Base-by-base conservation (phyloP, 345 rosid genomes). In the Rhodamnia argentea region DNA sequence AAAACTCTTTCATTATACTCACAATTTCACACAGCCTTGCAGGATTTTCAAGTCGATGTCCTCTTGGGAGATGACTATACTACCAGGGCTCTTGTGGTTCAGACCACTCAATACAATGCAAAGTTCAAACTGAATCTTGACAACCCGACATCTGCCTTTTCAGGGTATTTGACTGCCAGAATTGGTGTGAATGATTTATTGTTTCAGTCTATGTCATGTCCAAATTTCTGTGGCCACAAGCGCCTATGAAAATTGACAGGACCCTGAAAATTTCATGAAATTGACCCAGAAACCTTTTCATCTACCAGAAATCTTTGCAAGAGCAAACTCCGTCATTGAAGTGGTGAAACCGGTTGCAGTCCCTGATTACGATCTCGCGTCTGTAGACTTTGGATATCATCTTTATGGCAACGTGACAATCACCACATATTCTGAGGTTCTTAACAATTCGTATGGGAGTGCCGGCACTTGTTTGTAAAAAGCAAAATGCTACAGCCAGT, bases 401-500 rank as follows among this genome's bases (percentile, higher is more conserved):
- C 83, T 88, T 88, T 83, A 86, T 86, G 20, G 88, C 87, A 81
- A 84, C 76, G 53, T 84, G 89, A 57, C 87, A 86, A 60, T 86
- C 87, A 32, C 56, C 37, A 37, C 87, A 81, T 84, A 88, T 88
- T 78, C 89, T 47, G 81, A 86, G 89, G 83, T 88, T 88, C 86
- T 86, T 88, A 76, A 88, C 75, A 15, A 86, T 82, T 44, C 84
- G 84, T 23, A 88, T 60, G 6, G 88, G 85, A 82, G 89, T 86
- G 55, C 89, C 86, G 5, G 87, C 83, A 56, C 84, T 86, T 23
- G 88, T 86, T 59, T 84, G 86, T 53, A 88, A 53, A 55, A 88
- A 64, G 86, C 88, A 86, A 70, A 86, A 88, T 14, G 88, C 90
- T 47, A 88, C 82, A 40, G 90, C 90, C 83, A 88, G 58, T 83